Evolutionary conservation across 73 alveolate genomes (phyloP).

Genomic region (Paramecium octaurelia): DNA sequence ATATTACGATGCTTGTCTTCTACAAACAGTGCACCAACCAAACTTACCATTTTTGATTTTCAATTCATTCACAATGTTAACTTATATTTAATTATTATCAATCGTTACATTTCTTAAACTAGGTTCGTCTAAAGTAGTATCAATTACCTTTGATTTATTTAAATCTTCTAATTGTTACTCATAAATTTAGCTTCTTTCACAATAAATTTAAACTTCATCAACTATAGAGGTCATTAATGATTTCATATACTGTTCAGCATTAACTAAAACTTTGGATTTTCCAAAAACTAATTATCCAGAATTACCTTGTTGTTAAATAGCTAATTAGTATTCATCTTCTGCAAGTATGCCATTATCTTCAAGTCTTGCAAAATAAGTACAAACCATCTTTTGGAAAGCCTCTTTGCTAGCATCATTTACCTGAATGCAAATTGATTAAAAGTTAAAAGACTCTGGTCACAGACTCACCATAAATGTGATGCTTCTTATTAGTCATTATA

Average conservation of each 20-base stretch:
- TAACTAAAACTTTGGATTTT: background rate
- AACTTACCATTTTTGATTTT: slow-evolving; percentile 66
- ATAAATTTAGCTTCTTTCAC: background rate
- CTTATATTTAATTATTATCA: slow-evolving; percentile 2
- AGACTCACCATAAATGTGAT: background rate
- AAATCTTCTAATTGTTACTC: background rate
- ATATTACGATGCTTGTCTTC: slow-evolving; percentile 60
- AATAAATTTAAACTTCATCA: background rate
- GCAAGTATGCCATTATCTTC: slow-evolving; percentile 14
- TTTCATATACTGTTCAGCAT: background rate
- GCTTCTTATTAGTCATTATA: background rate
- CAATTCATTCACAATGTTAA: slow-evolving; percentile 81
- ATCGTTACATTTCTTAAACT: background rate
- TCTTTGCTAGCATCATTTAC: background rate
- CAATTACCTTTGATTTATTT: background rate
- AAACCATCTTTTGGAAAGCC: slow-evolving; percentile 11
- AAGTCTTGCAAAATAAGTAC: background rate
- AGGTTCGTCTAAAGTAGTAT: background rate
- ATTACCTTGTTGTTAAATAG: background rate
- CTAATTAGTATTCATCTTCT: background rate
- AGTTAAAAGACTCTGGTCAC: slow-evolving; percentile 11
- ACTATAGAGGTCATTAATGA: background rate
- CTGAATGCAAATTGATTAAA: slow-evolving; percentile 27
- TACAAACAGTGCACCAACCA: slow-evolving; percentile 66
- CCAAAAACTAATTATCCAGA: background rate